Conservation (phyloP, 2,329 filamentous ascomycete genomes). For the Cercospora berteroae region DNA sequence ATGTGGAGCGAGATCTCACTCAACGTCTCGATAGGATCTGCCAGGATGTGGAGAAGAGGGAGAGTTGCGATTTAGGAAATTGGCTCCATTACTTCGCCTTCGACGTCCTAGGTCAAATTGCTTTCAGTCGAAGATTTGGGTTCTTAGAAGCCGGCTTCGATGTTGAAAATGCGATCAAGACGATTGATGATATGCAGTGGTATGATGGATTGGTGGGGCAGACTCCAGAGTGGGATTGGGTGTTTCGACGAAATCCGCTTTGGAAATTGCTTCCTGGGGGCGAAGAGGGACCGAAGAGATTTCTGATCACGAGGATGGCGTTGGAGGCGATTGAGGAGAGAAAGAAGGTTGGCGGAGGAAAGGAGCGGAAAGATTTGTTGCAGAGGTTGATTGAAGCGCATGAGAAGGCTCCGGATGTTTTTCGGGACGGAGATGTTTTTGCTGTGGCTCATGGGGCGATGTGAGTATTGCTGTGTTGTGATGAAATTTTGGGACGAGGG, state of each 20-base stretch:
- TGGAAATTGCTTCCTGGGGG: constrained; percentile 47
- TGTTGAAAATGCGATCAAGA: constrained; percentile 53
- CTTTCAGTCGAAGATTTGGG: constrained; percentile 49
- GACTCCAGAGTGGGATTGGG: constrained; percentile 50
- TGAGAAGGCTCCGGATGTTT: constrained; percentile 50
- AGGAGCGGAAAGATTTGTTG: constrained; percentile 53
- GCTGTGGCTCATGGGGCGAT: constrained; percentile 58
- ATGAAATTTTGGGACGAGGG: too few relatives aligned
- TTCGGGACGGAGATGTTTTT: constrained; percentile 55
- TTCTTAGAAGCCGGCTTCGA: constrained; percentile 53
- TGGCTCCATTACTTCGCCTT: constrained; percentile 41
- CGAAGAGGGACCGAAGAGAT: constrained; percentile 41
- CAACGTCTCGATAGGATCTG: constrained; percentile 46
- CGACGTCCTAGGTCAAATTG: constrained; percentile 41
- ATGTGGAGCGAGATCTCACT: constrained; percentile 50
- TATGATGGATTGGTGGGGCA: constrained; percentile 56
- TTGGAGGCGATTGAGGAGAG: constrained; percentile 49
- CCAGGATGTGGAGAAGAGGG: constrained; percentile 27
- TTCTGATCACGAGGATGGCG: constrained; percentile 54
- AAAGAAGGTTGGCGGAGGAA: constrained; percentile 49
- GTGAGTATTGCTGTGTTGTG: too few relatives aligned
- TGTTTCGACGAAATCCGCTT: constrained; percentile 53
- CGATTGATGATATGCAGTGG: constrained; percentile 53
- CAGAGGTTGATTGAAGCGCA: constrained; percentile 54
- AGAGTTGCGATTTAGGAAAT: constrained; percentile 48